A percentile compares a stretch with the other conserved stretches of the same genome.
These are phyloP conservation scores for Sporothrix schenckii DNA, from an alignment of 2,329 filamentous ascomycete genomes.

Conservation along the genomic window DNA sequence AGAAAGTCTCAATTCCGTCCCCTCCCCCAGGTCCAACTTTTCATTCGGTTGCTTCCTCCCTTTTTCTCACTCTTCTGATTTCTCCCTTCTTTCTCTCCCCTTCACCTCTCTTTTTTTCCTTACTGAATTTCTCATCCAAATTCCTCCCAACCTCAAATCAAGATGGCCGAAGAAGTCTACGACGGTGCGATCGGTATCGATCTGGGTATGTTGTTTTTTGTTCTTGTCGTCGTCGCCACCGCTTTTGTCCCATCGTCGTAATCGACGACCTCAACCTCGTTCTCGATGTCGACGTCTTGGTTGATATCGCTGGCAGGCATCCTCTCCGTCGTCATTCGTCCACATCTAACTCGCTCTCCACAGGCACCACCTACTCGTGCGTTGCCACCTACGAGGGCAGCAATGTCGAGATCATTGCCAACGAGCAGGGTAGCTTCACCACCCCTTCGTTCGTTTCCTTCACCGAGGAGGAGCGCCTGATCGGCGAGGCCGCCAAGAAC, in stretches of 20 bases:
- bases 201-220: constrained; percentile 70
- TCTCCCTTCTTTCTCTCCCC: constrained; percentile 4
- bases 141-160: constrained; percentile 41
- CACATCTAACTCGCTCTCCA: constrained; percentile 21
- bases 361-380: constrained; percentile 99
- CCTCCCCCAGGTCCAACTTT: constrained; percentile 16
- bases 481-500: constrained; percentile 99
- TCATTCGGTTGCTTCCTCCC: constrained; percentile 13
- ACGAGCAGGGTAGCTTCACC: constrained; percentile 99
- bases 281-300: not conserved
- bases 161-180: constrained; percentile 97
- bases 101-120: constrained; percentile 18
- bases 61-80: not conserved
- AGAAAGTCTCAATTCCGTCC: constrained; percentile 17
- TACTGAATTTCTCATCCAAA: constrained; percentile 24
- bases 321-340: not conserved
- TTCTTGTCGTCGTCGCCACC: constrained; percentile 29
- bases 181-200: constrained; percentile 99
- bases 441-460: constrained; percentile 99
- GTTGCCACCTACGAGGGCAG: constrained; percentile 99
- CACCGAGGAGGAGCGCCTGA: constrained; percentile 97
- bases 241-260: not conserved
- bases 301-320: not conserved
- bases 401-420: constrained; percentile 99
- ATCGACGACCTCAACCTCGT: not conserved